phyloP scores from a whole-genome alignment of 345 rosid species.

The Hevea brasiliensis region DNA sequence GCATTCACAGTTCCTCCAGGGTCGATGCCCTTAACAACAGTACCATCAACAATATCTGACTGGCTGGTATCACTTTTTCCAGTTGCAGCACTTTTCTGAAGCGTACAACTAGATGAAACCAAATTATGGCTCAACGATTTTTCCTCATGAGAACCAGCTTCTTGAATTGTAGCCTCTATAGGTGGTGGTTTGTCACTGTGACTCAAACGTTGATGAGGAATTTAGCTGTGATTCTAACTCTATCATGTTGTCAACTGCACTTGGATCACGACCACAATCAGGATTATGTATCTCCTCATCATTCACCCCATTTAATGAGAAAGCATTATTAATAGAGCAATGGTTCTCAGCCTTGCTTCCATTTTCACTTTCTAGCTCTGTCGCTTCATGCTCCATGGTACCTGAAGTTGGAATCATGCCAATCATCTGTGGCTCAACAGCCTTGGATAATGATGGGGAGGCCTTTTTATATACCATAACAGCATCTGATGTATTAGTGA shows the following conservation, averaged over 20 bases:
- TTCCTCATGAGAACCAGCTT: constrained; percentile 10
- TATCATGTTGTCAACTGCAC: constrained; percentile 1
- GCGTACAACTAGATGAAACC: constrained; percentile 1
- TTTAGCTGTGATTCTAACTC: constrained; percentile 13
- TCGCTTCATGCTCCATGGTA: constrained; percentile 3
- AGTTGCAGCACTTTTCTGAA: constrained; percentile 13
- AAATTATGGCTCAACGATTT: background rate
- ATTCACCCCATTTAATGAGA: constrained; percentile 1
- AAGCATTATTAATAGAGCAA: background rate
- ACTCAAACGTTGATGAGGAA: background rate
- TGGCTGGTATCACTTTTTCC: constrained; percentile 2
- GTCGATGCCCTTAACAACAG: too few relatives aligned
- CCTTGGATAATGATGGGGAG: constrained; percentile 1
- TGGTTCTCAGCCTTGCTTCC: constrained; percentile 10
- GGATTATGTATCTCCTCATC: background rate
- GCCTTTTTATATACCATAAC: constrained; percentile 8
- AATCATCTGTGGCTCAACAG: constrained; percentile 10
- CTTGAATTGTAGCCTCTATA: constrained; percentile 15
- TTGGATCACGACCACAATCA: constrained; percentile 2
- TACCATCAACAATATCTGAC: background rate
- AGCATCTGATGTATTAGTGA: constrained; percentile 8
- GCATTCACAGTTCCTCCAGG: constrained; percentile 3
- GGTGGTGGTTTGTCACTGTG: constrained; percentile 6
- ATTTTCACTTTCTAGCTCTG: constrained; percentile 10
- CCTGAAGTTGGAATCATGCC: constrained; percentile 6